Percentiles rank a stretch among this genome's conserved stretches.
These are phyloP conservation scores for Trichaptum fuscoviolaceum DNA, from an alignment of 768 basidiomycete genomes.

Conservation along the genomic window DNA sequence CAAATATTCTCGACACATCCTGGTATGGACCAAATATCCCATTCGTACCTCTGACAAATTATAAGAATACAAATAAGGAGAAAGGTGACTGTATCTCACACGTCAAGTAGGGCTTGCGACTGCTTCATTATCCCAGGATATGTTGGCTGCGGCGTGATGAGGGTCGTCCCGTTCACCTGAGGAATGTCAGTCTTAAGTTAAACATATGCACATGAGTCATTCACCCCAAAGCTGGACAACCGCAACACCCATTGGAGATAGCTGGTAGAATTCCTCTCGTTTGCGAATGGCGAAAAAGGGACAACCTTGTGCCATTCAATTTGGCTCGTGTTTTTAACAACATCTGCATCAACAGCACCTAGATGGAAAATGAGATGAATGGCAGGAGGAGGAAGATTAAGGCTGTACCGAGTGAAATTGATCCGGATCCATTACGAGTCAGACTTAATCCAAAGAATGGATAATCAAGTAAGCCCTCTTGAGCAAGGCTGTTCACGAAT, in stretches of 20 bases:
- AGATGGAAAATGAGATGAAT: slow-evolving; percentile 7
- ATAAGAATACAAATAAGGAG: slow-evolving; percentile 6
- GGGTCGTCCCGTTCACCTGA: slow-evolving; percentile 50
- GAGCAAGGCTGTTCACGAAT: slow-evolving; percentile 58
- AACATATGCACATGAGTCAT: not conserved
- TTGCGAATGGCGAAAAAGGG: slow-evolving; percentile 61
- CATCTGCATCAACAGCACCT: slow-evolving; percentile 74
- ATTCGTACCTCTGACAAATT: slow-evolving; percentile 48
- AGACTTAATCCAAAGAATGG: slow-evolving; percentile 73
- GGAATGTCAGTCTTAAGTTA: not conserved
- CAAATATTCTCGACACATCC: slow-evolving; percentile 65
- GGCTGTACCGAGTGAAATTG: slow-evolving; percentile 55
- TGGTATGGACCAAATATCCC: slow-evolving; percentile 76
- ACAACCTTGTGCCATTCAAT: slow-evolving; percentile 74
- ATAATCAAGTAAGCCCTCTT: slow-evolving; percentile 61
- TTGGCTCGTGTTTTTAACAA: slow-evolving; percentile 53
- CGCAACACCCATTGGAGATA: slow-evolving; percentile 76
- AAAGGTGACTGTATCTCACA: slow-evolving; percentile 40
- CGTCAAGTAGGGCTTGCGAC: slow-evolving; percentile 67
- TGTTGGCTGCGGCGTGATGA: slow-evolving; percentile 51
- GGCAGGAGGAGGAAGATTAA: slow-evolving; percentile 1
- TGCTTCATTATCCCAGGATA: slow-evolving; percentile 53
- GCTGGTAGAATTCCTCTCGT: slow-evolving; percentile 54
- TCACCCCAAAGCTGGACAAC: slow-evolving; percentile 49
- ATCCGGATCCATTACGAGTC: slow-evolving; percentile 52